A percentile compares a stretch with the other conserved stretches of the same genome.
Conservation (phyloP, 1,139 yeast species). For the Blastobotrys indianensis region DNA sequence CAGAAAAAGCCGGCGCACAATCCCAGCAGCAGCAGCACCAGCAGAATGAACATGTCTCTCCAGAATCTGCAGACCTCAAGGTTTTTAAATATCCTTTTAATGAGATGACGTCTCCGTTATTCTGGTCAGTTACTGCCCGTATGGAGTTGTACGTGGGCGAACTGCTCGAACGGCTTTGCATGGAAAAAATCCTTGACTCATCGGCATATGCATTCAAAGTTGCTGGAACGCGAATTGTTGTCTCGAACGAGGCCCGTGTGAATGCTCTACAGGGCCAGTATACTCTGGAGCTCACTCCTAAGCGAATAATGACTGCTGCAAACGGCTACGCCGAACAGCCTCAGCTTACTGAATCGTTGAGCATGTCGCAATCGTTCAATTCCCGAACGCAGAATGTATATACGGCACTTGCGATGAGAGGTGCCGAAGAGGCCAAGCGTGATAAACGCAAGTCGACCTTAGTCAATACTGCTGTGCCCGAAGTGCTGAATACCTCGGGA, state of each 20-base stretch:
- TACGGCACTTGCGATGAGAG: conserved; percentile 15
- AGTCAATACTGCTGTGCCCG: conserved; percentile 12
- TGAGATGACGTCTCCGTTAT: conserved; percentile 29
- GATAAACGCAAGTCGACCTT: conserved; percentile 3
- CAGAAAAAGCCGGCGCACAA: neutral
- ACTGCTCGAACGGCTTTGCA: conserved; percentile 32
- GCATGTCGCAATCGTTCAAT: conserved; percentile 1
- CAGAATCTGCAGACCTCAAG: conserved; percentile 2
- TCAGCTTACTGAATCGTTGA: neutral
- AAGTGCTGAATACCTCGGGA: conserved; percentile 25
- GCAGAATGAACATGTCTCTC: conserved; percentile 1
- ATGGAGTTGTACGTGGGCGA: conserved; percentile 23
- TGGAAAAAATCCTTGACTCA: conserved; percentile 31
- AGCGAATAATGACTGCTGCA: conserved; percentile 25
- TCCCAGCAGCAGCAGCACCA: neutral
- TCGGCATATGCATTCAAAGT: conserved; percentile 33
- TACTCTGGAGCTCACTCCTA: conserved; percentile 29
- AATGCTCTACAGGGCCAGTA: conserved; percentile 22
- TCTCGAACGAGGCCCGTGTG: conserved; percentile 16
- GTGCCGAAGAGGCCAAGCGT: conserved; percentile 17
- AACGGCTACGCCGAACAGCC: conserved; percentile 24
- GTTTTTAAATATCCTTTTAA: conserved; percentile 35
- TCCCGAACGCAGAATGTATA: conserved; percentile 12
- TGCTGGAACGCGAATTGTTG: conserved; percentile 26
- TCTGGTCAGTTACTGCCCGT: conserved; percentile 27